phyloP scores from a whole-genome alignment of 2,329 filamentous ascomycete species.

The Neurospora sp. region DNA sequence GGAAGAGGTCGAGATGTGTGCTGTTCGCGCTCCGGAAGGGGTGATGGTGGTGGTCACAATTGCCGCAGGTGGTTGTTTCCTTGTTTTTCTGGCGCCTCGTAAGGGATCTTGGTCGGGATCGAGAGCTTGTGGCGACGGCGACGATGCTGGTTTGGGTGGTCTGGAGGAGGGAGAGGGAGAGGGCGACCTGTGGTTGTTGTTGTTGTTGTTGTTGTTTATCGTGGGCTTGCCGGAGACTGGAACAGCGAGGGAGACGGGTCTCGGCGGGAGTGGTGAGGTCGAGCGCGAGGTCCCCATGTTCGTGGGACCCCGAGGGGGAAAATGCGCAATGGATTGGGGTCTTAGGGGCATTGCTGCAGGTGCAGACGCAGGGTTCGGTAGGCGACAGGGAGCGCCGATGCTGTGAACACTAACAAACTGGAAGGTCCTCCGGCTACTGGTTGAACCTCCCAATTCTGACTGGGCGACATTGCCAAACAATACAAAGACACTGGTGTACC shows the following conservation, averaged over 20 bases:
- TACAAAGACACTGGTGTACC: background rate
- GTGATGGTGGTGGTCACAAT: constrained; percentile 18
- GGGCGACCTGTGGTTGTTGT: background rate
- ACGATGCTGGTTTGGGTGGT: background rate
- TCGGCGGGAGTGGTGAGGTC: background rate
- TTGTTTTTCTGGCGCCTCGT: background rate
- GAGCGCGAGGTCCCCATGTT: background rate
- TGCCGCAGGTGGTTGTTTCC: constrained; percentile 15
- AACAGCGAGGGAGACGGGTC: background rate
- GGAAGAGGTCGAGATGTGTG: constrained; percentile 13
- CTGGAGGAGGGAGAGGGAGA: background rate
- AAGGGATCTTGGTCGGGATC: background rate
- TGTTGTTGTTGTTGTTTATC: background rate
- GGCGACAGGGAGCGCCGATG: background rate
- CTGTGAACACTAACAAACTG: background rate
- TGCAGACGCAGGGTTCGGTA: background rate
- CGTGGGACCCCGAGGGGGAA: background rate
- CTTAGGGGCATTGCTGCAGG: background rate
- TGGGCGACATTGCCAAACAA: constrained; percentile 13
- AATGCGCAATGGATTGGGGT: background rate
- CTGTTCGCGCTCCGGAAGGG: constrained; percentile 11
- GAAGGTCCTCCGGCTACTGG: background rate
- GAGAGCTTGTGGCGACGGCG: background rate
- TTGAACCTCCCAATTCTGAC: constrained; percentile 4
- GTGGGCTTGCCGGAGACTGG: background rate